Base-by-base conservation (phyloP, 1,139 yeast genomes). In the Suhomyces taliae region DNA sequence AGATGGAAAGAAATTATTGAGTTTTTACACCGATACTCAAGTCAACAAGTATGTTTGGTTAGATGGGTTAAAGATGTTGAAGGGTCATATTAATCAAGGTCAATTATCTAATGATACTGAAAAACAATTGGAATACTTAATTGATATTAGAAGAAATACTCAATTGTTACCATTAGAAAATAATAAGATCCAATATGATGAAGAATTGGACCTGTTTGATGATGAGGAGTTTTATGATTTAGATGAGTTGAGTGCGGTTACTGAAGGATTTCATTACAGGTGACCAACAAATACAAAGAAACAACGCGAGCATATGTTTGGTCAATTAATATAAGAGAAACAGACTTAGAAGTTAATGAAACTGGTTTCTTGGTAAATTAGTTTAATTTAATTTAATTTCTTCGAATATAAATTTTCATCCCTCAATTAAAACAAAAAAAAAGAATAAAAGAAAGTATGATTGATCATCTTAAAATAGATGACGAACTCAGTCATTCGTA, bases 21-120 rank as follows among this genome's bases (percentile, higher is more conserved):
- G 75, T 26, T 85, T 88, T 57, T 87, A 78, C 62, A 80, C 88
- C 7, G 93, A 87, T 53, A 85, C 90, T 6, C 79, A 81, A 51
- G 90, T 85, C 44, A 78, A 82, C 49, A 83, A 87, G 44, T 81
- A 79, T 49, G 82, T 85, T 9, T 89, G 95, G 95, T 72, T 85
- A 40, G 96, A 89, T 65, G 96, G 96, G 1, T 65, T 89, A 48
- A 82, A 81, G 61, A 73, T 88, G 77, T 70, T 87, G 54, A 69
- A 67, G 52, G 74, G 73, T 3, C 59, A 64, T 55, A 62, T 59
- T 7, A 60, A 61, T 31, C 61, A 60, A 4, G 70, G 70, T 15
- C 66, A 68, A 41, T 69, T 84, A 39, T 83, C 91, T 0, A 65
- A 65, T 2, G 88, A 82, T 31, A 82, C 95, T 4, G 75, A 75